Evolutionary conservation across 257 asterid genomes (phyloP), one percentile per base, ranked within the genome.

Genomic region (Solanum clarkiae): DNA sequence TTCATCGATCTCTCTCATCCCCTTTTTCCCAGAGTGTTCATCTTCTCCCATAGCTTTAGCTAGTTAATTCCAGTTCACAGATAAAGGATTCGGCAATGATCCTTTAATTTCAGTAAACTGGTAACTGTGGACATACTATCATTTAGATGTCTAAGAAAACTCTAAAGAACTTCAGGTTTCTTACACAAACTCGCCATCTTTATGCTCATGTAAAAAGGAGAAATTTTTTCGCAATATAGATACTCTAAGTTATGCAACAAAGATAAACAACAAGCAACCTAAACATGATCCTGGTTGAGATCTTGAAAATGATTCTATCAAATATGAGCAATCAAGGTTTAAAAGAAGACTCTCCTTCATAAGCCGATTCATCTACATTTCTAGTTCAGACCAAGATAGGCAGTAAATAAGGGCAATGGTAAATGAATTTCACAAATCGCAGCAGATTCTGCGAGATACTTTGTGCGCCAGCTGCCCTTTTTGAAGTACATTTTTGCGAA

Each of bases 151-250:
- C 57, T 29, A 24, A 49, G 45, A 24, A 75, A 14, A 75, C 44
- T 24, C 44, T 24, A 8, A 4, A 16, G 17, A 24, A 11, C 5
- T 32, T 74, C 60, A 69, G 16, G 56, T 42, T 42, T 42, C 32
- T 44, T 13, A 26, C 26, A 77, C 47, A 16, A 77, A 77, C 26
- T 17, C 82, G 1, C 7, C 81, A 24, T 55, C 81, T 47, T n/a
- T n/a, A n/a, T 13, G 47, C 36, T 47, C 18, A 15, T 47, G 12
- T 69, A 77, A 51, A 51, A 10, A 16, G 4, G 16, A 77, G 51
- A 36, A 36, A 36, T n/a, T 0, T 51, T 51, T 12, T 77, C 0
- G 47, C 10, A 0, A 1, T 51, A 0, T 77, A 20, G 8, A 51
- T 26, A 77, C 15, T 15, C 18, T 51, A 51, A 1, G 63, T 51